Conservation (phyloP, 257 asterid genomes). For the Paraleonurus japonicus region DNA sequence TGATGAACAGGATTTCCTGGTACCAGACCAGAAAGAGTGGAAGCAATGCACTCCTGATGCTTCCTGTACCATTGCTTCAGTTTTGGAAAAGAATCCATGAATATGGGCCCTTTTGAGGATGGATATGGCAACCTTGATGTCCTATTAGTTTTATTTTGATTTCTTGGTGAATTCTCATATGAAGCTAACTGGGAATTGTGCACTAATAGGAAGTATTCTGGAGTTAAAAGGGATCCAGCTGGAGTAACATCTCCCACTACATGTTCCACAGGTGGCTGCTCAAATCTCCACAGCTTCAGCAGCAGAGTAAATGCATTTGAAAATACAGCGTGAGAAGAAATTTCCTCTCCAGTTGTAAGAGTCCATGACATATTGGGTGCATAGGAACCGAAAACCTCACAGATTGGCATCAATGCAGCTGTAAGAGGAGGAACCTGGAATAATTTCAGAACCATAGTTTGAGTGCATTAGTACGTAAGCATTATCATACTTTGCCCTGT, state of each 20-base stretch:
- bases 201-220: conserved; percentile 76
- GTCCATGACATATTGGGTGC: conserved; percentile 81
- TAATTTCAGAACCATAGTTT: conserved; percentile 10
- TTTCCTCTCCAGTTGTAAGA: conserved; percentile 70
- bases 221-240: conserved; percentile 73
- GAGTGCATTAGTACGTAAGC: conserved; percentile 13
- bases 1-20: conserved; percentile 93
- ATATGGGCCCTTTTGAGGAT: conserved; percentile 60
- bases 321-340: conserved; percentile 77
- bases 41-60: conserved; percentile 85
- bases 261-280: conserved; percentile 82
- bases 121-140: conserved; percentile 53
- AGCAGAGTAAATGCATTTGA: conserved; percentile 91
- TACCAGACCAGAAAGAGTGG: conserved; percentile 77
- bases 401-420: conserved; percentile 92
- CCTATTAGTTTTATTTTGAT: conserved; percentile 47
- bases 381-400: conserved; percentile 93
- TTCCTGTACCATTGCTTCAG: conserved; percentile 87
- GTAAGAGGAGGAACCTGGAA: conserved; percentile 96
- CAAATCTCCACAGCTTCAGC: conserved; percentile 93
- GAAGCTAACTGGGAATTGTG: conserved; percentile 72
- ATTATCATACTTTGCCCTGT: not conserved
- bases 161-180: conserved; percentile 41
- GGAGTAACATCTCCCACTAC: conserved; percentile 66
- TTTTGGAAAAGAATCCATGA: conserved; percentile 85